phyloP scores from a whole-genome alignment of 1,139 yeast species.

The Saccharomyces hybrid region DNA sequence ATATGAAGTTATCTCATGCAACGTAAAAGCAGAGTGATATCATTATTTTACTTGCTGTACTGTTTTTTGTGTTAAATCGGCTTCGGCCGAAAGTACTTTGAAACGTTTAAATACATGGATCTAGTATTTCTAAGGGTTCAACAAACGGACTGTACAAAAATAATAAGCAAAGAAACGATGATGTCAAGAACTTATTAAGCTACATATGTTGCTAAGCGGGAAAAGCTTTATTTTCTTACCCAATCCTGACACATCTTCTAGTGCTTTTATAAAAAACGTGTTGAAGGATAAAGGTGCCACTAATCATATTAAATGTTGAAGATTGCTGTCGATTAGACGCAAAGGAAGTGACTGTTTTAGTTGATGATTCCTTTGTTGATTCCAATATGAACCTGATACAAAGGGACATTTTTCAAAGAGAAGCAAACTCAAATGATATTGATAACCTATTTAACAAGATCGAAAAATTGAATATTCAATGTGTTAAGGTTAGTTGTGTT shows the following conservation, averaged over 20 bases:
- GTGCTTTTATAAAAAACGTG: conserved; percentile 12
- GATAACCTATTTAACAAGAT: conserved; percentile 11
- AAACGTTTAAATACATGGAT: neutral
- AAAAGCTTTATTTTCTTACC: conserved; percentile 23
- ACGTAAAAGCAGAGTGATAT: neutral
- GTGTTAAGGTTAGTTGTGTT: conserved; percentile 11
- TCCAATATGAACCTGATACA: conserved; percentile 8
- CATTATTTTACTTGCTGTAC: neutral
- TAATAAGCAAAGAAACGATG: neutral
- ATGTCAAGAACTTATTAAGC: neutral
- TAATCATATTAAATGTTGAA: conserved; percentile 13
- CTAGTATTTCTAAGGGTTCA: neutral
- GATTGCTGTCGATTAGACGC: neutral
- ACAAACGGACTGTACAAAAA: neutral
- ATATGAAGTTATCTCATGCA: neutral
- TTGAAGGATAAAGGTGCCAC: conserved; percentile 33
- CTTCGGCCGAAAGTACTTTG: neutral
- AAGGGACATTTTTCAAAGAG: conserved; percentile 15
- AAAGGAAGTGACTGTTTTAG: conserved; percentile 10
- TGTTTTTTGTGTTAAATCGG: neutral
- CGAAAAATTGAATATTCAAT: conserved; percentile 8
- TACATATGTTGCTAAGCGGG: conserved; percentile 13
- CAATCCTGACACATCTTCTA: conserved; percentile 13
- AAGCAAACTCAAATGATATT: conserved; percentile 13
- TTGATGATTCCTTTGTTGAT: conserved; percentile 22